phyloP scores from a whole-genome alignment of 768 basidiomycete species.

The Suillus tomentosus region DNA sequence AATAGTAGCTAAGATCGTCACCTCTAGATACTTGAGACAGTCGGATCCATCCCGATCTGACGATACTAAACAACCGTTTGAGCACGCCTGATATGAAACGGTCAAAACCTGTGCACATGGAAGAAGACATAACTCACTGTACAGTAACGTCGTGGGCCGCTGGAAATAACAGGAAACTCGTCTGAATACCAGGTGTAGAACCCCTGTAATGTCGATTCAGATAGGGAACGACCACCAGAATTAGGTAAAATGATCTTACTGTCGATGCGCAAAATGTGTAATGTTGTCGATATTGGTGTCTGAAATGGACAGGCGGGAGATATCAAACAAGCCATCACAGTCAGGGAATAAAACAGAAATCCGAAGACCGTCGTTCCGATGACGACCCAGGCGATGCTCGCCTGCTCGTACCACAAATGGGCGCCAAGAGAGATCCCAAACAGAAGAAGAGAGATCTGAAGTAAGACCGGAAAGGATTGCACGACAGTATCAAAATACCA shows the following conservation, averaged over 20 bases:
- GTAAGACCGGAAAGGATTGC: constrained; percentile 14
- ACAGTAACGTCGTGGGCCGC: background rate
- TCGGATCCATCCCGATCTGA: too few relatives aligned
- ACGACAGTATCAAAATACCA: constrained; percentile 18
- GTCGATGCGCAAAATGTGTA: background rate
- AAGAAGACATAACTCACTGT: background rate
- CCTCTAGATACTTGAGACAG: too few relatives aligned
- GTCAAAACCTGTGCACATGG: too few relatives aligned
- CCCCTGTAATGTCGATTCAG: background rate
- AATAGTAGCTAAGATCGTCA: too few relatives aligned
- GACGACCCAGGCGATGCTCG: constrained; percentile 4
- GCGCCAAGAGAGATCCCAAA: constrained; percentile 17
- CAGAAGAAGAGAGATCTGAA: constrained; percentile 16
- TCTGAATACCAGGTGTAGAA: background rate
- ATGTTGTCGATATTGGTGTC: constrained; percentile 6
- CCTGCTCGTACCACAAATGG: background rate
- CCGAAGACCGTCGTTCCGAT: background rate
- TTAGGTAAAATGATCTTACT: too few relatives aligned
- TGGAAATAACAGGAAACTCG: background rate
- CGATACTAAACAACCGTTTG: too few relatives aligned
- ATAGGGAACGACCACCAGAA: background rate
- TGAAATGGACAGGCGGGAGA: constrained; percentile 10
- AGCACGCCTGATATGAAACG: too few relatives aligned
- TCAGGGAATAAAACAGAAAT: constrained; percentile 6
- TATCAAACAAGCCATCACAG: constrained; percentile 6